Base-by-base conservation (phyloP, 73 alveolate species). In the Symbiodinium natans region DNA sequence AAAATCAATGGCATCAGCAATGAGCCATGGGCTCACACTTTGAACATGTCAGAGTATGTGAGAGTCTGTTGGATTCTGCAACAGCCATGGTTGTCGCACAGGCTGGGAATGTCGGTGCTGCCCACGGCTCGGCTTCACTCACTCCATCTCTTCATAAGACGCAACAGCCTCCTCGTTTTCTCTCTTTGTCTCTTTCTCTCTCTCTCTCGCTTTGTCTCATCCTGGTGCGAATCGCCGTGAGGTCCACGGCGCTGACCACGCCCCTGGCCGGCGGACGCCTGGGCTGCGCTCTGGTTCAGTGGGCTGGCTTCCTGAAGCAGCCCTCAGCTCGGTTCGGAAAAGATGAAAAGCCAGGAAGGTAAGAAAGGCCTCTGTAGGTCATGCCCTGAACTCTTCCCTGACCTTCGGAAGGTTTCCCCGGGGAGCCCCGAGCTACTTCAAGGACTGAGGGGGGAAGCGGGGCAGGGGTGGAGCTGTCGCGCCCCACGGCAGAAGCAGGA, bases 221-320 rank as follows among this genome's bases (percentile, higher is more conserved):
- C 82, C 82, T 68, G 82, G 2, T 34, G 15, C 25, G 39, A 63
- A 27, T 27, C 77, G 34, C 25, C 40, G 13, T 15, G 36, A 63
- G 77, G 77, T 63, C 77, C 77, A 63, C 77, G 31, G 77, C 77
- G 40, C 77, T 63, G 36, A 63, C 77, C 77, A 63, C 77, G 34
- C 77, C 77, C 36, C 77, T 63, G 15, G 17, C 77, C 56, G 63
- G 84, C 82, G 82, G 92, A 74, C 83, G 98, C 27, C 56, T 92
- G 92, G 98, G 98, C 56, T 92, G 98, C 83, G 98, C 98, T 38
- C 98, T 63, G 19, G 98, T 92, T 77, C 98, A 92, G 83, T 92
- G 98, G 98, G 38, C 83, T 36, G 92, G 98, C 68, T 92, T 92
- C 71, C 83, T 92, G 84, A 92, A 92, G 68, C 98, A 92, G 98